Percentiles rank a stretch among this genome's conserved stretches.
phyloP scores from a whole-genome alignment of 2,329 filamentous ascomycete genomes.

The Nigrospora sphaerica region DNA sequence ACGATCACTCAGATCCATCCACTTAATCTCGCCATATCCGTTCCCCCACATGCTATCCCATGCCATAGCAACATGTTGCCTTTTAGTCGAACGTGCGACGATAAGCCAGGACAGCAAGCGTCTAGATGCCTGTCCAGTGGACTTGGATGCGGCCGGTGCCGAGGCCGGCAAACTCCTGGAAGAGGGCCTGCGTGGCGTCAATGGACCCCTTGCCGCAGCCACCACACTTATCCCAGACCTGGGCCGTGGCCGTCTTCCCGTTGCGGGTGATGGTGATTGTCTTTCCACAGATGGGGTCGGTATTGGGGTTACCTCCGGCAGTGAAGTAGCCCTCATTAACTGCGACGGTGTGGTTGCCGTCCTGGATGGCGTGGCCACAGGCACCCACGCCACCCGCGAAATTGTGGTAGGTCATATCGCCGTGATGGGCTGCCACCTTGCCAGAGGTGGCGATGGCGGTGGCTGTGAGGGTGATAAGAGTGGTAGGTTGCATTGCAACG shows the following conservation, averaged over 20 bases:
- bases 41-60: too few relatives aligned
- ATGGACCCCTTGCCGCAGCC: constrained; percentile 16
- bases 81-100: background rate
- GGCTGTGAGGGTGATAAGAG: too few relatives aligned
- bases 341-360: constrained; percentile 1
- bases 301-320: constrained; percentile 8
- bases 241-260: constrained; percentile 15
- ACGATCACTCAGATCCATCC: too few relatives aligned
- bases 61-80: too few relatives aligned
- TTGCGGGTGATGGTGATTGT: constrained; percentile 7
- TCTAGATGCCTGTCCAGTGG: constrained; percentile 7
- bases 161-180: constrained; percentile 12
- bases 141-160: constrained; percentile 14
- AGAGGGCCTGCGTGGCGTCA: constrained; percentile 22
- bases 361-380: constrained; percentile 1
- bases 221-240: constrained; percentile 23
- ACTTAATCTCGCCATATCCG: too few relatives aligned
- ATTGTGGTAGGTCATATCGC: constrained; percentile 5
- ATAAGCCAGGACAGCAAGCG: background rate
- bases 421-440: background rate
- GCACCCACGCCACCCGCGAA: constrained; percentile 1
- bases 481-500: too few relatives aligned
- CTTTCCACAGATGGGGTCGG: constrained; percentile 5
- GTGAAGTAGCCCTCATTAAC: background rate
- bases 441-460: too few relatives aligned